These are phyloP conservation scores for Ascocoryne sarcoides DNA, from an alignment of 2,329 filamentous ascomycete genomes.

Conservation along the genomic window DNA sequence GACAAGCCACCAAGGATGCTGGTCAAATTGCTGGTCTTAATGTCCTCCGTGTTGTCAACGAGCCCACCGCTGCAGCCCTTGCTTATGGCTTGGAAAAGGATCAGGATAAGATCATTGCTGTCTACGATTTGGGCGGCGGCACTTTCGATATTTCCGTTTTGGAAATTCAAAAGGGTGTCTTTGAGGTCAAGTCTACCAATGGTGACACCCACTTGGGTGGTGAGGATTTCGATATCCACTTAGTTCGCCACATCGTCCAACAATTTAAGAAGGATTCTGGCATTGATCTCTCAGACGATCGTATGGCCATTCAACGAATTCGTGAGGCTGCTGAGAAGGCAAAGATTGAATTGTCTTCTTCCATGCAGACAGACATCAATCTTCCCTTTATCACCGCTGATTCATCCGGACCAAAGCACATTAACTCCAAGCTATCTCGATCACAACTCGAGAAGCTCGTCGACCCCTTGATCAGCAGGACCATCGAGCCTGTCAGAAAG, in stretches of 20 bases:
- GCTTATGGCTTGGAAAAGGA: constrained; percentile 97
- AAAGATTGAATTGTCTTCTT: constrained; percentile 97
- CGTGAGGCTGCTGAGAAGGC: constrained; percentile 98
- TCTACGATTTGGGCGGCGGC: constrained; percentile 97
- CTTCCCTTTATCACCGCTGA: constrained; percentile 98
- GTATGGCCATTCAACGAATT: constrained; percentile 98
- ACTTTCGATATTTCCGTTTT: constrained; percentile 98
- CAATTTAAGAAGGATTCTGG: constrained; percentile 96
- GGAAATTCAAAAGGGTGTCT: constrained; percentile 95
- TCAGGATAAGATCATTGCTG: constrained; percentile 78
- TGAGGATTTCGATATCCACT: constrained; percentile 93
- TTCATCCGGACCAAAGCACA: constrained; percentile 92
- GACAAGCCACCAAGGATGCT: constrained; percentile 96
- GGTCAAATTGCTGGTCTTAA: constrained; percentile 94
- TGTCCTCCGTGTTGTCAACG: constrained; percentile 95
- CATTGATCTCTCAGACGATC: constrained; percentile 82
- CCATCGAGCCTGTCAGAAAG: constrained; percentile 89
- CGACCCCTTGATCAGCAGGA: constrained; percentile 77
- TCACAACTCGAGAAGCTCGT: constrained; percentile 90
- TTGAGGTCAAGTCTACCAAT: constrained; percentile 98
- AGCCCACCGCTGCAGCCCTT: constrained; percentile 90
- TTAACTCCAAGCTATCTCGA: constrained; percentile 89
- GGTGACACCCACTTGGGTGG: constrained; percentile 97
- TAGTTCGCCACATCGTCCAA: constrained; percentile 87
- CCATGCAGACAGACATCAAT: constrained; percentile 94